Evolutionary conservation across 164 flowering plant genomes (phyloP).

Genomic region (Kalanchoe fedtschenkoi): DNA sequence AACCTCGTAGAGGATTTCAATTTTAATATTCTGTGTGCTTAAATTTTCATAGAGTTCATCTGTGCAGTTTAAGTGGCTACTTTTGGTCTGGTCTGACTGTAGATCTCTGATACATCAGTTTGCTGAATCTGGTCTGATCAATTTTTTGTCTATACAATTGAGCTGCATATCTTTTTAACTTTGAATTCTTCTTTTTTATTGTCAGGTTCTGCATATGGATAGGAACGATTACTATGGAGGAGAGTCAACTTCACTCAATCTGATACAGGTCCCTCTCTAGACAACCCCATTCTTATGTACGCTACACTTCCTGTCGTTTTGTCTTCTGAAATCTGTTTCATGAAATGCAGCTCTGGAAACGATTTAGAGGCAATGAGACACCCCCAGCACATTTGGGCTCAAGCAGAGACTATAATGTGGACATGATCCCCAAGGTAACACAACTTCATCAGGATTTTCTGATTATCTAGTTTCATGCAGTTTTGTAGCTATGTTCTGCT

Average conservation of each 20-base stretch:
- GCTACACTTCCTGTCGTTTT: neutral
- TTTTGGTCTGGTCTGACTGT: no score
- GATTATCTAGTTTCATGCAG: neutral
- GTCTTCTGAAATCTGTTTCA: neutral
- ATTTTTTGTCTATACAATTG: neutral
- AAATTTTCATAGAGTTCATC: no score
- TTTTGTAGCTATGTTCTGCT: no score
- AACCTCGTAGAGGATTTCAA: no score
- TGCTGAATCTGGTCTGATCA: neutral
- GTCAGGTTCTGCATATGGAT: slow-evolving; percentile 92
- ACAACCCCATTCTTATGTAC: neutral
- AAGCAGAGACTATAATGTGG: slow-evolving; percentile 90
- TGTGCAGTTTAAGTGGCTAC: no score
- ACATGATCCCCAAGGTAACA: slow-evolving; percentile 87
- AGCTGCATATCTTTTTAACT: neutral
- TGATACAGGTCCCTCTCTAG: slow-evolving; percentile 43
- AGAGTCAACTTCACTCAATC: slow-evolving; percentile 82
- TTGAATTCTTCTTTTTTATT: slow-evolving; percentile 3
- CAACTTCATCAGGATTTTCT: neutral
- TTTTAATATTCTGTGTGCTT: no score
- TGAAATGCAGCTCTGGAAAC: slow-evolving; percentile 75
- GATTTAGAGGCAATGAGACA: slow-evolving; percentile 62
- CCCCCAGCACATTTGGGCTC: slow-evolving; percentile 82
- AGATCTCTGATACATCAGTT: no score
- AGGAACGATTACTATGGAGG: slow-evolving; percentile 93